Percentiles rank a stretch among this genome's conserved stretches.
phyloP scores from a whole-genome alignment of 805 yeast genomes.

The Myxozyma kluyveri region DNA sequence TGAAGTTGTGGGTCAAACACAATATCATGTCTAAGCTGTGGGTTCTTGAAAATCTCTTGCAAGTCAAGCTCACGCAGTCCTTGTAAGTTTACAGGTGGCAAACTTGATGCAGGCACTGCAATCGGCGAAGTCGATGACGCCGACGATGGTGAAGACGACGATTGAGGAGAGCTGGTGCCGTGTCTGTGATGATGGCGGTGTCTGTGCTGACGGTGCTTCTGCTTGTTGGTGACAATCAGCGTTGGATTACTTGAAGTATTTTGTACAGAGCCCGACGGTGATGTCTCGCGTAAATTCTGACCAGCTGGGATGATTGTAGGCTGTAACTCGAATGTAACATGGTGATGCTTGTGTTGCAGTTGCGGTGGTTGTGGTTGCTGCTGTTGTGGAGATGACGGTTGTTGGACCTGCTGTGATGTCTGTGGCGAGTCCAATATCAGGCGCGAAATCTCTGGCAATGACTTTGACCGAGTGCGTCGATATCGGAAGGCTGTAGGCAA shows the following conservation, averaged over 20 bases:
- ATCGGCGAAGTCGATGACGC: conserved; percentile 9
- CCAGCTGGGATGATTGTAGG: too few species aligned
- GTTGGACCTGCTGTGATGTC: conserved; percentile 4
- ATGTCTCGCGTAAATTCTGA: too few species aligned
- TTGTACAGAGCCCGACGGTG: too few species aligned
- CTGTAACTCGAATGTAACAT: too few species aligned
- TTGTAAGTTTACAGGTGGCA: conserved; percentile 79
- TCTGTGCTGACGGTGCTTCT: conserved; percentile 12
- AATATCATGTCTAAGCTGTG: conserved; percentile 89
- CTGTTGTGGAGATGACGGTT: not conserved
- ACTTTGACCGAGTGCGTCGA: conserved; percentile 28
- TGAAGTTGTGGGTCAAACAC: conserved; percentile 88
- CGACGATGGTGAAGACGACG: conserved; percentile 23
- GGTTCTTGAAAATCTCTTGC: conserved; percentile 84
- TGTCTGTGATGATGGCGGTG: conserved; percentile 16
- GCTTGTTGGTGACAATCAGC: too few species aligned
- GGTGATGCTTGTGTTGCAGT: too few species aligned
- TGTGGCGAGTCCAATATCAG: conserved; percentile 5
- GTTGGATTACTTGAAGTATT: too few species aligned
- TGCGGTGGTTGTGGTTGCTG: conserved; percentile 12
- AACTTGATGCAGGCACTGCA: too few species aligned
- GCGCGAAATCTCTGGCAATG: conserved; percentile 23
- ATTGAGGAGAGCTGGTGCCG: too few species aligned
- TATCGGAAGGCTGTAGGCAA: conserved; percentile 20
- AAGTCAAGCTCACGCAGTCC: conserved; percentile 82